Base-by-base conservation (phyloP, 805 yeast species). In the Starmerella khaoyaiensis region DNA sequence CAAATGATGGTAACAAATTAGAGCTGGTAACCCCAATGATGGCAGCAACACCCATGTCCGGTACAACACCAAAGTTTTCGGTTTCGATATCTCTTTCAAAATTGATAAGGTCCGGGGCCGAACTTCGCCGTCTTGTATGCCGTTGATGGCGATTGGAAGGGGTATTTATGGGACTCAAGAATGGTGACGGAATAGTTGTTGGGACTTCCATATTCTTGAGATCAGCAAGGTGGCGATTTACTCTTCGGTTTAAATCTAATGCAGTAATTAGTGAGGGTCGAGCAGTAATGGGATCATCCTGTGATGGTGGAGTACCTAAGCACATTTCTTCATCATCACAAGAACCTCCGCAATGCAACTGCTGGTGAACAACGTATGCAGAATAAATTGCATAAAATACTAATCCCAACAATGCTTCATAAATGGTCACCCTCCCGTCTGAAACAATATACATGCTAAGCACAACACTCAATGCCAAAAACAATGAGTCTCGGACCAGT, bases 361-460 rank as follows among this genome's bases (percentile, higher is more conserved):
- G 69, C 65, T 72, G 59, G 15, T 54, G 24, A 3, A 67, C 52
- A 17, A 65, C 60, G 56, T 75, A 42, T 56, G 59, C 39, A 3
- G 81, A 81, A 50, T 82, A 86, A 0, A 53, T 40, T 1, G 68
- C 42, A 53, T 86, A 84, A 5, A 74, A 52, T 0, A 54, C 40
- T 7, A 79, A 60, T 69, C 86, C 68, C 7, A 65, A 41, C 0
- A 69, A 35, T 40, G 93, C 76, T 47, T 75, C 79, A 55, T 63
- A 51, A 11, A 69, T 50, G 28, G 64, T 63, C 17, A 90, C 59
- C 9, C 58, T 55, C 1, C 79, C 79, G 53, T 71, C 76, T 1
- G 61, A 46, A 6, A 79, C 56, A 33, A 75, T 65, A n/a, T 56
- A 44, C n/a, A 76, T 50, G 0, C 79, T 57, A 6, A 76, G 46